Evolutionary conservation across 73 alveolate genomes (phyloP), one percentile per base, ranked within the genome.

Genomic region (Tetrahymena elliotti): DNA sequence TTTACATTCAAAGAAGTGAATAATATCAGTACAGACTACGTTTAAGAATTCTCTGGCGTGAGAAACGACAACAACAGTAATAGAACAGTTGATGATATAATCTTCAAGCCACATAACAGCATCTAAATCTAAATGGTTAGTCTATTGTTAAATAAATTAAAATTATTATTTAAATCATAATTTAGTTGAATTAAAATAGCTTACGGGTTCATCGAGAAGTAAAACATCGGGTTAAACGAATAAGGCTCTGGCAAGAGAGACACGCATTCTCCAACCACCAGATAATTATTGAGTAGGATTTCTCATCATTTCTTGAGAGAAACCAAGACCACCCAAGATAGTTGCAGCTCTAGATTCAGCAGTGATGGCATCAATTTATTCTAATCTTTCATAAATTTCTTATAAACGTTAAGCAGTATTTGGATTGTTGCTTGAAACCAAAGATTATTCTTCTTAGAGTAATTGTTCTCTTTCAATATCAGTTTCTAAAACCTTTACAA

Each of bases 211-310:
- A 97, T 99, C 99, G 95, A 99, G 97, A 84, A 99, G 96, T 52
- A 99, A 96, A 53, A 99, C 96, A 98, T 99, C 99, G 13, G 99
- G 99, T 96, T 97, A 97, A 84, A 98, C 98, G 97, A 98, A 99
- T 94, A 99, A 96, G 6, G 99, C 99, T 95, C 98, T 98, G 34
- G 99, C 99, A 33, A 99, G 98, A 27, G 99, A 98, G 93, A 99
- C 95, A 95, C 99, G 98, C 98, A 99, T 99, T 93, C 99, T 97
- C 99, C 99, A 99, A 39, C 99, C 99, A 96, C 99, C 99, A 18
- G 99, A 99, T 97, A 99, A 88, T 84, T 94, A 94, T 92, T 88
- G 38, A 33, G 96, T 94, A 52, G 93, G 93, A 94, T 98, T 98
- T 31, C 96, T 95, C 93, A 99, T 97, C 93, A 98, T 99, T 53